phyloP scores from a whole-genome alignment of 768 basidiomycete genomes.

The Pleurotus sapidus region DNA sequence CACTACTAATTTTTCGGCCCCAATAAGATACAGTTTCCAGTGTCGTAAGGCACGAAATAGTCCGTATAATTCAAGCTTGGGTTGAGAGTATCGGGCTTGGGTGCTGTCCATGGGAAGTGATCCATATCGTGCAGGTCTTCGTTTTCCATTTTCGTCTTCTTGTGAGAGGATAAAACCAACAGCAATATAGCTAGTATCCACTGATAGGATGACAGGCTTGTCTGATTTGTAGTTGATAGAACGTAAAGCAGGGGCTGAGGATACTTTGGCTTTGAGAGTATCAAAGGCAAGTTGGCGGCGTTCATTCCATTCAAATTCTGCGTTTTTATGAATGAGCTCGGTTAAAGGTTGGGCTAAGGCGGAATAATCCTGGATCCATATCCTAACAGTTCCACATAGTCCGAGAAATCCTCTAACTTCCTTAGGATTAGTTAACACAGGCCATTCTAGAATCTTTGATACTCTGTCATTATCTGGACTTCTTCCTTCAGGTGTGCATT shows the following conservation, averaged over 20 bases:
- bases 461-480: slow-evolving; percentile 18
- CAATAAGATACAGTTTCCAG: slow-evolving; percentile 16
- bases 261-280: slow-evolving; percentile 4
- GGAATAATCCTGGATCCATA: slow-evolving; percentile 17
- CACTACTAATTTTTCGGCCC: slow-evolving; percentile 10
- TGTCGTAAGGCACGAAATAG: slow-evolving; percentile 22
- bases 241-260: slow-evolving; percentile 15
- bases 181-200: slow-evolving; percentile 24
- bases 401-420: slow-evolving; percentile 29
- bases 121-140: slow-evolving; percentile 21
- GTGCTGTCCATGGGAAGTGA: slow-evolving; percentile 25
- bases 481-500: slow-evolving; percentile 22
- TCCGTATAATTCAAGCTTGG: slow-evolving; percentile 32
- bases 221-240: slow-evolving; percentile 27
- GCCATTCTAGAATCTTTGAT: slow-evolving; percentile 21
- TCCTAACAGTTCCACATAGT: slow-evolving; percentile 18
- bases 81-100: slow-evolving; percentile 26
- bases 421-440: slow-evolving; percentile 11
- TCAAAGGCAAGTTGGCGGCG: slow-evolving; percentile 18
- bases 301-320: slow-evolving; percentile 23
- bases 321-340: slow-evolving; percentile 10
- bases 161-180: slow-evolving; percentile 28
- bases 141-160: slow-evolving; percentile 16
- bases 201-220: slow-evolving; percentile 22
- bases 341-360: slow-evolving; percentile 9